Percentiles rank a stretch among this genome's conserved stretches.
Conservation (phyloP, 2,329 filamentous ascomycete species). For the Fusarium sacchari region DNA sequence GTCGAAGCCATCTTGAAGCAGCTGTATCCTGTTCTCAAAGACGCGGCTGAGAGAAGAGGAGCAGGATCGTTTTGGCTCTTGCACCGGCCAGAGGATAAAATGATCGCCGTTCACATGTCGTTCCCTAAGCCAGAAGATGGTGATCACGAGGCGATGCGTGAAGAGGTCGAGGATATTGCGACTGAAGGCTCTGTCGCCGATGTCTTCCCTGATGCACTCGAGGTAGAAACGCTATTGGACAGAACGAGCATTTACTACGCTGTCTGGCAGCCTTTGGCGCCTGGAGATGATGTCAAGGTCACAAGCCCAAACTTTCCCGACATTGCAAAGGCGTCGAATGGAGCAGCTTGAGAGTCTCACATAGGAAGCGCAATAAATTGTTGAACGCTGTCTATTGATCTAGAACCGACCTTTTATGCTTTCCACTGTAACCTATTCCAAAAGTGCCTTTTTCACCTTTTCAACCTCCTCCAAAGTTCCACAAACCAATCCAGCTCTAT, state of each 20-base stretch:
- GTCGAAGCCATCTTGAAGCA: slow-evolving; percentile 26
- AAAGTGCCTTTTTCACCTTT: slow-evolving; percentile 40
- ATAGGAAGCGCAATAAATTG: not conserved
- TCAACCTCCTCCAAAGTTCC: slow-evolving; percentile 62
- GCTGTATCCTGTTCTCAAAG: slow-evolving; percentile 30
- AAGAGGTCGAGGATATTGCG: not conserved
- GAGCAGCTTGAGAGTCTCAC: not conserved
- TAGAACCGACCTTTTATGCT: not conserved
- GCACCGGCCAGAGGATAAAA: slow-evolving; percentile 18
- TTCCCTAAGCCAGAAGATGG: slow-evolving; percentile 6
- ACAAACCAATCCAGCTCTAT: slow-evolving; percentile 61
- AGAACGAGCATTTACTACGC: slow-evolving; percentile 26
- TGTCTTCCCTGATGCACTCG: slow-evolving; percentile 20
- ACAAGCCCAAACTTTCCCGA: slow-evolving; percentile 20
- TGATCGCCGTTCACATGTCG: slow-evolving; percentile 27
- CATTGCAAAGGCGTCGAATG: not conserved
- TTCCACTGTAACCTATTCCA: not conserved
- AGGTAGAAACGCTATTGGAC: slow-evolving; percentile 3
- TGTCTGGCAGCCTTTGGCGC: slow-evolving; percentile 22
- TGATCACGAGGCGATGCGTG: not conserved
- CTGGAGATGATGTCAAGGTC: slow-evolving; percentile 13
- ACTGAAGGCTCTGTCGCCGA: not conserved
- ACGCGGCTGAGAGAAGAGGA: slow-evolving; percentile 21
- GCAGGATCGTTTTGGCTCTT: slow-evolving; percentile 34
- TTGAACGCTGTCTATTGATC: not conserved